Conservation (phyloP, 129 eudicot genomes). For the Artemisia annua region DNA sequence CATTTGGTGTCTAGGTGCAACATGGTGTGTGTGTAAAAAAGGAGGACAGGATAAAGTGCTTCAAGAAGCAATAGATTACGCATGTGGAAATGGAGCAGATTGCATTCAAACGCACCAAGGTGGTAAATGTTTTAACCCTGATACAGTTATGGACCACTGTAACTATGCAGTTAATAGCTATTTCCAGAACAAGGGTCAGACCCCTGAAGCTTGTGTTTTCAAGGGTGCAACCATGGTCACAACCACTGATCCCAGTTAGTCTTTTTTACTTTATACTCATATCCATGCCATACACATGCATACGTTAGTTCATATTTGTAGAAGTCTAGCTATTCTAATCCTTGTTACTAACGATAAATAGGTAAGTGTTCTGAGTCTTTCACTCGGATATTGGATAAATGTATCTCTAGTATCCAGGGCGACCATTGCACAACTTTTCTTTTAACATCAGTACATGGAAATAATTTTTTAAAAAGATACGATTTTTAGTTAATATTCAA, state of each 20-base stretch:
- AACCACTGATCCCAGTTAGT: slow-evolving; percentile 73
- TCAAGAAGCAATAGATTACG: slow-evolving; percentile 75
- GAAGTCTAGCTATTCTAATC: too few relatives aligned
- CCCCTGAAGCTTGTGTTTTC: slow-evolving; percentile 63
- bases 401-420: too few relatives aligned
- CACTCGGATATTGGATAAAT: too few relatives aligned
- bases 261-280: background rate
- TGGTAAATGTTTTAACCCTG: slow-evolving; percentile 68
- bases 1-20: slow-evolving; percentile 29
- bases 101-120: slow-evolving; percentile 61
- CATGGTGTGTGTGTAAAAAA: slow-evolving; percentile 78
- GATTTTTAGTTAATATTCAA: too few relatives aligned
- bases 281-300: background rate
- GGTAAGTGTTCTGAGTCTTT: too few relatives aligned
- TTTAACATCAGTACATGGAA: too few relatives aligned
- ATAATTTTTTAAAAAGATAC: too few relatives aligned
- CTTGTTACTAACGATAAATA: too few relatives aligned
- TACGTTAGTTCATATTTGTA: too few relatives aligned
- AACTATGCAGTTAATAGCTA: slow-evolving; percentile 80
- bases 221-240: slow-evolving; percentile 53
- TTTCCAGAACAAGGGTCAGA: slow-evolving; percentile 64
- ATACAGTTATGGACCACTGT: slow-evolving; percentile 75
- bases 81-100: slow-evolving; percentile 94
- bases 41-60: slow-evolving; percentile 46
- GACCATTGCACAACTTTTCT: too few relatives aligned